phyloP scores from a whole-genome alignment of 306 rosid species.

The Geum urbanum region DNA sequence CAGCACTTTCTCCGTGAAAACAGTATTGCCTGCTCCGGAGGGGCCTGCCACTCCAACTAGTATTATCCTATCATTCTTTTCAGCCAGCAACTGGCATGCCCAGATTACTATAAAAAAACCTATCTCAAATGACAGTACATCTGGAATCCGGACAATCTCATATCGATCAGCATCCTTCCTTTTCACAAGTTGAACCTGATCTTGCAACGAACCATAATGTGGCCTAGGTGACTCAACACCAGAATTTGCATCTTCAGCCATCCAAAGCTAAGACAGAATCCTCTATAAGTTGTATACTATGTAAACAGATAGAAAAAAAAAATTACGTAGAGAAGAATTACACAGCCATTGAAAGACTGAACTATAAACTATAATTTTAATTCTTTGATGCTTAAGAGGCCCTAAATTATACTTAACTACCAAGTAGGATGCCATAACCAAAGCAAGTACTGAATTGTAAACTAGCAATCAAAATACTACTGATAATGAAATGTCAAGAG shows the following conservation, averaged over 20 bases:
- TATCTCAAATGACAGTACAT: constrained; percentile 80
- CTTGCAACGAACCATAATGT: constrained; percentile 68
- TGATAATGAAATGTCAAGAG: neutral
- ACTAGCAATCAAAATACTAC: neutral
- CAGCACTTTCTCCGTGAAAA: constrained; percentile 85
- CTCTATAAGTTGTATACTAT: constrained; percentile 25
- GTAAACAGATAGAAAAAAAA: constrained; percentile 21
- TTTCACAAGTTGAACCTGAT: constrained; percentile 75
- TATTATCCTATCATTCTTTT: constrained; percentile 78
- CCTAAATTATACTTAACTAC: neutral
- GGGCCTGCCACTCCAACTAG: constrained; percentile 98
- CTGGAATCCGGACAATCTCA: constrained; percentile 75
- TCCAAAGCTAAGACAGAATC: constrained; percentile 15
- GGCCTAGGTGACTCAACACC: constrained; percentile 66
- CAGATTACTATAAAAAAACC: constrained; percentile 94
- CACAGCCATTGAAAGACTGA: neutral
- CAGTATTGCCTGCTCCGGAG: constrained; percentile 97
- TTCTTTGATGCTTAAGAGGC: neutral
- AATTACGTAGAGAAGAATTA: neutral
- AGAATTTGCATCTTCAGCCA: constrained; percentile 61
- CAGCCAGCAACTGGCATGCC: constrained; percentile 88
- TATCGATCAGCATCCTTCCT: constrained; percentile 75
- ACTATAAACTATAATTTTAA: neutral
- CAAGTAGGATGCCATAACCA: neutral
- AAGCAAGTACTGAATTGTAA: neutral